Base-by-base conservation (phyloP, 2,329 filamentous ascomycete species). In the Botrytis paeoniae region DNA sequence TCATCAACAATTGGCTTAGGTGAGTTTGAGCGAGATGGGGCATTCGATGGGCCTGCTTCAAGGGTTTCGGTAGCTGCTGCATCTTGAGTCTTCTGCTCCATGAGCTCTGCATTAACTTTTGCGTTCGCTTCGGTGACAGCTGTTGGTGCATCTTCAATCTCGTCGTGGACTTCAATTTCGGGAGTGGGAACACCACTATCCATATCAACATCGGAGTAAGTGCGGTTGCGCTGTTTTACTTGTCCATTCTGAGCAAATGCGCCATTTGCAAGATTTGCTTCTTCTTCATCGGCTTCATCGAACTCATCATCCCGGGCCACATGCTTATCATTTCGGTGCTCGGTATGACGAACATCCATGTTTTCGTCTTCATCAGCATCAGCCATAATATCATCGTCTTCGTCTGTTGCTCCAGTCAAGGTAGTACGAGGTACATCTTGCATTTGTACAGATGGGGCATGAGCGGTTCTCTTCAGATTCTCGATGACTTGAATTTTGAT, bases 391-490 rank as follows among this genome's bases (percentile, higher is more conserved):
- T 87, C 89, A 63, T 91, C 89, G 76, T 91, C 89, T 74, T 92
- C 89, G 69, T 91, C 89, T 0, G 89, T 87, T 83, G 90, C 89
- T 43, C 88, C 87, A 45, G 85, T 87, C 48, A 91, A 84, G 1
- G 88, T 87, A 71, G 88, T 87, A 29, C 89, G 86, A 5, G 89
- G 89, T 9, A 91, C 86, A 76, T 97, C 92, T 75, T 93, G 92
- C 89, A 97, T 92, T 82, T 98, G 94, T 32, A 98, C 94, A 32
- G 94, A 97, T 1, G 96, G 96, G 0, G 91, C 93, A 48, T 93
- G 92, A 60, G 93, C 89, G 41, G 97, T 92, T 81, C 95, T 95
- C 75, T 93, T 88, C 70, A 99, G 84, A 81, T 98, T 97, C 79
- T 97, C 93, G 71, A 94, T 89, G 43, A 97, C 90, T 48, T 92